Conservation (phyloP, 179 eudicot genomes). For the Silene noctiflora region DNA sequence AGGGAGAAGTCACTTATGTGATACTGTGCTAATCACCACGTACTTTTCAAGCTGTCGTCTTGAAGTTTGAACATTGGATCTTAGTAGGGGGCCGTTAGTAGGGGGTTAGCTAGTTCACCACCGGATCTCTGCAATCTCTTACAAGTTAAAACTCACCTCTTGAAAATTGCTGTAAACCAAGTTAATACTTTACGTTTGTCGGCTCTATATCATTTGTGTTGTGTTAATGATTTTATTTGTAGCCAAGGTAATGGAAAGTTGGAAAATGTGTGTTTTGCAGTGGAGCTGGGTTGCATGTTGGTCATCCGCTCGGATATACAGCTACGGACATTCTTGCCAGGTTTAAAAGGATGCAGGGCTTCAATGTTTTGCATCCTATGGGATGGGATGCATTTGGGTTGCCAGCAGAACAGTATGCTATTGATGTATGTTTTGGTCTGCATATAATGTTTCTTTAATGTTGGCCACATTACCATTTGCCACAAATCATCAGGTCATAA, state of each 20-base stretch:
- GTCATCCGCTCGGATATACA: slow-evolving; percentile 99
- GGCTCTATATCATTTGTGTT: background rate
- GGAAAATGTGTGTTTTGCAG: slow-evolving; percentile 40
- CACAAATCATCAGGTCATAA: slow-evolving; percentile 29
- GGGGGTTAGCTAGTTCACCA: background rate
- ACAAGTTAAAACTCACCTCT: background rate
- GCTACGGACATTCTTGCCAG: slow-evolving; percentile 99
- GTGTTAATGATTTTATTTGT: background rate
- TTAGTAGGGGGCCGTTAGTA: background rate
- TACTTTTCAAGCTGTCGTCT: background rate
- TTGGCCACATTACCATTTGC: slow-evolving; percentile 14
- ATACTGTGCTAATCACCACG: background rate
- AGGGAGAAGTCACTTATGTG: background rate
- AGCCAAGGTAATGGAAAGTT: background rate
- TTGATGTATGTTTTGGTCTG: slow-evolving; percentile 53
- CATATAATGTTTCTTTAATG: slow-evolving; percentile 16
- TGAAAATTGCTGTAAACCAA: background rate
- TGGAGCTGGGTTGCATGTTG: slow-evolving; percentile 99
- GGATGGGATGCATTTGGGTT: slow-evolving; percentile 99
- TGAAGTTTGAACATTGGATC: background rate
- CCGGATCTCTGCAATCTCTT: background rate
- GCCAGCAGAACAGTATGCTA: slow-evolving; percentile 99
- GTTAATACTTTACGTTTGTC: background rate
- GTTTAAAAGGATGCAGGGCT: slow-evolving; percentile 93
- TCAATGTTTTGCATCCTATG: slow-evolving; percentile 97